Conservation (phyloP, 768 basidiomycete genomes). For the Holtermannia corniformis region DNA sequence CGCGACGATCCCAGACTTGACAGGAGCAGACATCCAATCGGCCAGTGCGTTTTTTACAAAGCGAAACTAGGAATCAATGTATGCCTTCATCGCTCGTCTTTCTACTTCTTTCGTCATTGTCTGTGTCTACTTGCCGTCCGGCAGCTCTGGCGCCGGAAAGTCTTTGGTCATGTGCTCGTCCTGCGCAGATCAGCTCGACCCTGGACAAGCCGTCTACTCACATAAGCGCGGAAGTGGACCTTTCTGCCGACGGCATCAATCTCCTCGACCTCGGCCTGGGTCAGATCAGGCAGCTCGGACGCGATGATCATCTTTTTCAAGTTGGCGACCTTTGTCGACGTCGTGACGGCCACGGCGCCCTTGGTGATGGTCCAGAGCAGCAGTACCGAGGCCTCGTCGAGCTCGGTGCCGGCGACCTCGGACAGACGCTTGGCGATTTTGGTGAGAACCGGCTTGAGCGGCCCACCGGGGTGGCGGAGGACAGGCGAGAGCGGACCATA, state of each 20-base stretch:
- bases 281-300: slow-evolving; percentile 21
- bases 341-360: slow-evolving; percentile 33
- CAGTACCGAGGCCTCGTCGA: slow-evolving; percentile 24
- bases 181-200: not conserved
- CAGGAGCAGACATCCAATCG: too few relatives aligned
- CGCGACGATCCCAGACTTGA: too few relatives aligned
- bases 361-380: slow-evolving; percentile 35
- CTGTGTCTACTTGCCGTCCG: slow-evolving; percentile 3
- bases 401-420: slow-evolving; percentile 20
- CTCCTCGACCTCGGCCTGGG: slow-evolving; percentile 37
- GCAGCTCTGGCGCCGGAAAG: slow-evolving; percentile 31
- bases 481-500: slow-evolving; percentile 37
- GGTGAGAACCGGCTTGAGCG: slow-evolving; percentile 29
- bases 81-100: too few relatives aligned
- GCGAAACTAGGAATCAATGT: too few relatives aligned
- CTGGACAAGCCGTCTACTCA: slow-evolving; percentile 1
- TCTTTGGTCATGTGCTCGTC: slow-evolving; percentile 37
- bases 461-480: slow-evolving; percentile 28
- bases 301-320: slow-evolving; percentile 28
- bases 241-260: slow-evolving; percentile 35
- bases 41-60: too few relatives aligned
- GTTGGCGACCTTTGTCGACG: slow-evolving; percentile 16
- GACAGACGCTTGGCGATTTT: slow-evolving; percentile 24
- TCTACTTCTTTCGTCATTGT: too few relatives aligned
- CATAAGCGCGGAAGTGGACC: slow-evolving; percentile 36